Evolutionary conservation across 257 asterid genomes (phyloP).

Genomic region (Mitragyna speciosa): DNA sequence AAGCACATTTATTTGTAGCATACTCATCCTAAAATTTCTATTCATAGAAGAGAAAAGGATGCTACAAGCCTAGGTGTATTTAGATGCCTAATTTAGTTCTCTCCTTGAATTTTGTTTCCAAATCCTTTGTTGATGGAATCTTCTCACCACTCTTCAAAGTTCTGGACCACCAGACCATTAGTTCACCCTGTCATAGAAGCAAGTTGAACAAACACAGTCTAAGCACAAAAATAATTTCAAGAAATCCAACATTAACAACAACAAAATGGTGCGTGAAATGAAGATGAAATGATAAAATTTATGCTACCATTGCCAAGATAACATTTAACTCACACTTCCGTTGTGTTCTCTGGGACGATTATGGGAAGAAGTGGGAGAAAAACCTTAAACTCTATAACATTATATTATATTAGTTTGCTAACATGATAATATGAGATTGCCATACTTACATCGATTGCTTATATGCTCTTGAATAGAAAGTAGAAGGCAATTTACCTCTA

Average conservation of each 20-base stretch:
- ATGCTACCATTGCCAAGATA: neutral
- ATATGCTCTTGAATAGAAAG: neutral
- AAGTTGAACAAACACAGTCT: neutral
- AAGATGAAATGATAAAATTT: too few relatives aligned
- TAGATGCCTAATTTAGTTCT: conserved; percentile 51
- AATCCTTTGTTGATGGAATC: conserved; percentile 58
- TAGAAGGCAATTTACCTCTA: conserved; percentile 50
- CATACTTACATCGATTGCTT: neutral
- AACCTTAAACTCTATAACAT: neutral
- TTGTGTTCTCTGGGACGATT: neutral
- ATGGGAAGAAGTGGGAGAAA: neutral
- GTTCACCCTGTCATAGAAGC: conserved; percentile 59
- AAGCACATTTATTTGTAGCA: too few relatives aligned
- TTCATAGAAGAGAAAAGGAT: neutral
- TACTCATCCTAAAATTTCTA: neutral
- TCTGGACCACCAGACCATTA: conserved; percentile 74
- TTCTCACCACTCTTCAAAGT: conserved; percentile 48
- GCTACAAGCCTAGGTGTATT: neutral
- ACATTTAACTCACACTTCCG: neutral
- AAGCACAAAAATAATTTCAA: neutral
- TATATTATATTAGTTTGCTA: neutral
- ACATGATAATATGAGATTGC: neutral
- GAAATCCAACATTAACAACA: neutral
- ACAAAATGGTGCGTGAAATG: neutral
- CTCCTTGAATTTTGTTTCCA: conserved; percentile 45